phyloP scores from a whole-genome alignment of 1,284 basidiomycete genomes.

The Microbotryum scabiosae region DNA sequence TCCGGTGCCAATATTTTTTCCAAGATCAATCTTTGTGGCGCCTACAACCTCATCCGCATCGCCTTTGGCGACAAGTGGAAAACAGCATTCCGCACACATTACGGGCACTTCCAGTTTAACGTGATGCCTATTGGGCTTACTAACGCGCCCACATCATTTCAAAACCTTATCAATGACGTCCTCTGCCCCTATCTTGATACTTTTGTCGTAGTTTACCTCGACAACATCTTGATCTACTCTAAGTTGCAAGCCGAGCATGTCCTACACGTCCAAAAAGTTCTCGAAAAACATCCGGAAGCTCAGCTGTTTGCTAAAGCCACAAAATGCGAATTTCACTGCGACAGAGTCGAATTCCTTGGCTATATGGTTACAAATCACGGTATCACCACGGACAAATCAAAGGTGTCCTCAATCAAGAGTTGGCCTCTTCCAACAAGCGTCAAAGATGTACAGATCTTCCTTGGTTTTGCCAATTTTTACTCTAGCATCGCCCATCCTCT shows the following conservation, averaged over 20 bases:
- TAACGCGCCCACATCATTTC: slow-evolving; percentile 43
- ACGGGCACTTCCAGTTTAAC: slow-evolving; percentile 42
- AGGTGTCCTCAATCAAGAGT: slow-evolving; percentile 40
- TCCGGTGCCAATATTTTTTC: slow-evolving; percentile 37
- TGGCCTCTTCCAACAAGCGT: slow-evolving; percentile 18
- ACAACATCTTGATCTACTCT: slow-evolving; percentile 42
- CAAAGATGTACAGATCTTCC: slow-evolving; percentile 28
- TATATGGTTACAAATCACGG: slow-evolving; percentile 39
- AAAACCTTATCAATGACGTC: slow-evolving; percentile 37
- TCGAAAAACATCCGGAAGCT: slow-evolving; percentile 36
- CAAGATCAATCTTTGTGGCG: slow-evolving; percentile 37
- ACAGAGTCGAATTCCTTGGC: slow-evolving; percentile 44
- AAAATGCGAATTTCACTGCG: slow-evolving; percentile 17
- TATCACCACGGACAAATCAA: slow-evolving; percentile 43
- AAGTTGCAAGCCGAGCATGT: slow-evolving; percentile 42
- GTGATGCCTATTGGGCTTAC: slow-evolving; percentile 45
- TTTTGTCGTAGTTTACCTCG: slow-evolving; percentile 37
- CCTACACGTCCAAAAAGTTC: slow-evolving; percentile 38
- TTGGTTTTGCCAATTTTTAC: slow-evolving; percentile 33
- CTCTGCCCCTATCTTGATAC: slow-evolving; percentile 35
- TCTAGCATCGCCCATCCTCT: slow-evolving; percentile 1
- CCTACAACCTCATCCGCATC: slow-evolving; percentile 38
- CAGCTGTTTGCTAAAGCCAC: slow-evolving; percentile 3
- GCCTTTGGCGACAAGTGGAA: slow-evolving; percentile 38
- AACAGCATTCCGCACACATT: slow-evolving; percentile 41